phyloP scores from a whole-genome alignment of 257 asterid genomes.

The Ajuga chamaepitys region DNA sequence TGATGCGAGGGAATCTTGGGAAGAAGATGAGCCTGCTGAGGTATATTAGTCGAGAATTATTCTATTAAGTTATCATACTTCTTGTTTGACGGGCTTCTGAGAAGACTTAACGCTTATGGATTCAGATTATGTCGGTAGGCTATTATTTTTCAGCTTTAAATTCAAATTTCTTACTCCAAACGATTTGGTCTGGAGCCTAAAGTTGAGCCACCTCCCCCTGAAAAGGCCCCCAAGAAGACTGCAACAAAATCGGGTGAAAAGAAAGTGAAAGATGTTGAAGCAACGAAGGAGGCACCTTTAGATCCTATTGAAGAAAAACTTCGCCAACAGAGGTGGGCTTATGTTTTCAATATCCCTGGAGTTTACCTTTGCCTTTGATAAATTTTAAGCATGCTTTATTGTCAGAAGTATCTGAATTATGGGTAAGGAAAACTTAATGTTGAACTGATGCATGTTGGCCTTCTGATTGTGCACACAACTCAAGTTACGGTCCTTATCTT shows the following conservation, averaged over 20 bases:
- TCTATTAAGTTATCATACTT: not conserved
- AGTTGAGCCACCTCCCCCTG: constrained; percentile 48
- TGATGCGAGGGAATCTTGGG: constrained; percentile 91
- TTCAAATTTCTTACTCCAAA: not conserved
- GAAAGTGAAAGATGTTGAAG: constrained; percentile 56
- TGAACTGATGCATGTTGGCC: not conserved
- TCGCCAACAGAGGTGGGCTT: constrained; percentile 73
- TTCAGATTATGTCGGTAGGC: not conserved
- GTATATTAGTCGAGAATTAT: constrained; percentile 19
- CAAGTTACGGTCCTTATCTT: not conserved
- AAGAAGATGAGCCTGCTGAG: constrained; percentile 74
- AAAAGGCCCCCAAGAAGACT: constrained; percentile 56
- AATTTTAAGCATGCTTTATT: not conserved
- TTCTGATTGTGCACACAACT: not conserved
- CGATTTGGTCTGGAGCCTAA: constrained; percentile 51
- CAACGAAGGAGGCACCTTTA: constrained; percentile 41
- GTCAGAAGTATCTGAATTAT: not conserved
- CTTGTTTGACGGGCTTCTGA: not conserved
- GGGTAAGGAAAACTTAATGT: not conserved
- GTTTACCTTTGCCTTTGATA: not conserved
- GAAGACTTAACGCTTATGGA: not conserved
- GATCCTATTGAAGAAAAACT: constrained; percentile 92
- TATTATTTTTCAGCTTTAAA: not conserved
- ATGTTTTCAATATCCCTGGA: not conserved
- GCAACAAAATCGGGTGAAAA: constrained; percentile 48